Evolutionary conservation across 2,329 filamentous ascomycete genomes (phyloP).

Genomic region (Fusarium marasasianum): DNA sequence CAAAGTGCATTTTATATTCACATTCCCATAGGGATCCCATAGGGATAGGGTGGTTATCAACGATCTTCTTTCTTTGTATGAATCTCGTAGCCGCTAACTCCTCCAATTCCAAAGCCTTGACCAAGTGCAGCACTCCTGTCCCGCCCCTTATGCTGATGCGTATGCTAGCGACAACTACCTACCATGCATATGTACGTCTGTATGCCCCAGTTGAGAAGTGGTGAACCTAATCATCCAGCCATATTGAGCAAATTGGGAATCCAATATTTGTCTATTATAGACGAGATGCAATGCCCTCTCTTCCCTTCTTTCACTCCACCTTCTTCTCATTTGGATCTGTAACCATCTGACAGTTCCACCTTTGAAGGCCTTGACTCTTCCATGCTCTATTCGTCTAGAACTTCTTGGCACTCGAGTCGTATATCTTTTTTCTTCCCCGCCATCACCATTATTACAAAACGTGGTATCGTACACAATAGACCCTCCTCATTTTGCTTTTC

Average conservation of each 20-base stretch:
- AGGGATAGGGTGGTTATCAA: conserved; percentile 19
- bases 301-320: conserved; percentile 5
- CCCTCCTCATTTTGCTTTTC: conserved; percentile 18
- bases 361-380: background rate
- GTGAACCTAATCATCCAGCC: conserved; percentile 27
- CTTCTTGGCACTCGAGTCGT: conserved; percentile 18
- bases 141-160: conserved; percentile 16
- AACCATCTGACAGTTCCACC: background rate
- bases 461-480: conserved; percentile 40
- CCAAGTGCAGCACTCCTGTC: conserved; percentile 13
- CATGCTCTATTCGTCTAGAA: conserved; percentile 5
- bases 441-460: conserved; percentile 40
- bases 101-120: background rate
- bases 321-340: conserved; percentile 6
- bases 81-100: conserved; percentile 1
- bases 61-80: conserved; percentile 19
- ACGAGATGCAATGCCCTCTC: conserved; percentile 4
- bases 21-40: conserved; percentile 12
- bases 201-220: conserved; percentile 30
- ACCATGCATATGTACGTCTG: conserved; percentile 20
- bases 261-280: conserved; percentile 35
- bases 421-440: conserved; percentile 13
- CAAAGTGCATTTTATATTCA: conserved; percentile 22
- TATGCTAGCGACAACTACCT: conserved; percentile 24
- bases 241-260: conserved; percentile 29